phyloP scores from a whole-genome alignment of 2,329 filamentous ascomycete genomes.

The Daldinia sp. region DNA sequence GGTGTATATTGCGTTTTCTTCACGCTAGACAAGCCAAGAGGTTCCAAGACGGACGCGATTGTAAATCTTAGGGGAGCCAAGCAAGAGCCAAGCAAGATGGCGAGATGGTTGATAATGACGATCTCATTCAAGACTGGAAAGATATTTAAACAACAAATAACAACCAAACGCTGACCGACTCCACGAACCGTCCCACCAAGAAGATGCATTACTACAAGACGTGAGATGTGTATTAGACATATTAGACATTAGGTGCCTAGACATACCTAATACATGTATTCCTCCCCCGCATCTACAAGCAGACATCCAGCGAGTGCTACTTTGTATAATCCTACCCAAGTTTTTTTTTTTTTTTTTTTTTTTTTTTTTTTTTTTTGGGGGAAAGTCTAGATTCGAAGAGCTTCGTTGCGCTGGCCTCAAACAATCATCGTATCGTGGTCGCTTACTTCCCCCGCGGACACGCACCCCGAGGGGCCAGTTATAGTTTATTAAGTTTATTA shows the following conservation, averaged over 20 bases:
- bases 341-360: too few species aligned
- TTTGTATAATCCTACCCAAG: slow-evolving; percentile 5
- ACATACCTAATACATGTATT: not conserved
- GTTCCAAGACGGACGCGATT: slow-evolving; percentile 39
- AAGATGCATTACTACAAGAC: not conserved
- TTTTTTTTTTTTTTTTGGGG: too few species aligned
- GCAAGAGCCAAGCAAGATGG: slow-evolving; percentile 38
- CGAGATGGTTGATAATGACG: slow-evolving; percentile 40
- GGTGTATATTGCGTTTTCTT: slow-evolving; percentile 21
- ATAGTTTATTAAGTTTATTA: slow-evolving; percentile 34
- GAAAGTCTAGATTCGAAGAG: slow-evolving; percentile 32
- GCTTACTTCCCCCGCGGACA: slow-evolving; percentile 2
- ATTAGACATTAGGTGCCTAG: not conserved
- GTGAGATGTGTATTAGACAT: not conserved
- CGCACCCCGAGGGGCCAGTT: slow-evolving; percentile 32
- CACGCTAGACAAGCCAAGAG: slow-evolving; percentile 26
- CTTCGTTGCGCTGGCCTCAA: slow-evolving; percentile 6
- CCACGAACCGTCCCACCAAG: slow-evolving; percentile 8
- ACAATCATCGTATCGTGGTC: not conserved
- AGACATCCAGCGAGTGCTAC: slow-evolving; percentile 11
- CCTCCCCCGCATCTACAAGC: slow-evolving; percentile 23
- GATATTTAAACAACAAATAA: slow-evolving; percentile 17
- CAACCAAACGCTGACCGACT: slow-evolving; percentile 1
- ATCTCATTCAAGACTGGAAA: slow-evolving; percentile 34
- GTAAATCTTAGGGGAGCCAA: slow-evolving; percentile 33